Evolutionary conservation across 345 rosid genomes (phyloP), one percentile per base, ranked within the genome.

Genomic region (Hypericum perforatum): DNA sequence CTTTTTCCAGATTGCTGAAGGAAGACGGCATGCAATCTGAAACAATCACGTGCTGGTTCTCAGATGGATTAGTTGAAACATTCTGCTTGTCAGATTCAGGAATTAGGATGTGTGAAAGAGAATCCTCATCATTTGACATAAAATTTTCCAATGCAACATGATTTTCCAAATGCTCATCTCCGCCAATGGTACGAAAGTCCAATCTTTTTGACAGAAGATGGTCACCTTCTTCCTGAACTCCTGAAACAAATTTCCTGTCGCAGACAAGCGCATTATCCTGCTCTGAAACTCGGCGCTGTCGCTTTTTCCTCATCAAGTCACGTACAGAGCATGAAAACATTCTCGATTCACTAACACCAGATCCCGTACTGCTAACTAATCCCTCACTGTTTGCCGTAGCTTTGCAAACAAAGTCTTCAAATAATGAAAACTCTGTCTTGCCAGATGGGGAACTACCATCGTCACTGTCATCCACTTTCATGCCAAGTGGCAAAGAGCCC

Each of bases 301-400:
- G 78, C 68, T 82, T 87, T 68, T 63, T 79, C 56, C 96, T 79
- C 96, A 87, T 91, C 82, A 91, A 68, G 62, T 87, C 96, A 53
- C 98, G 80, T 39, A 85, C 59, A 13, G 90, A 85, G 73, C 78
- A 71, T 60, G 71, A 80, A 57, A 48, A 74, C 67, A 70, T 65
- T 32, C 60, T 62, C 44, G 57, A 59, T 60, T 70, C 70, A 69
- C 54, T 58, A 52, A 29, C 61, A 68, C 63, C 62, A 29, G 60
- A 37, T 38, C 60, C 77, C 52, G 60, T 55, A 63, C 53, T 69
- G 62, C 48, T 52, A 22, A 51, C 52, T 62, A 57, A 65, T 57
- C 37, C 66, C 60, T 68, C 75, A 54, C 63, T 70, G 55, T 13
- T 58, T 58, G 63, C 37, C 42, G 53, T 50, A 10, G 52, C 56